These are phyloP conservation scores for Mortierella antarctica DNA, from an alignment of 192 early-diverging fungal genomes.

Conservation along the genomic window DNA sequence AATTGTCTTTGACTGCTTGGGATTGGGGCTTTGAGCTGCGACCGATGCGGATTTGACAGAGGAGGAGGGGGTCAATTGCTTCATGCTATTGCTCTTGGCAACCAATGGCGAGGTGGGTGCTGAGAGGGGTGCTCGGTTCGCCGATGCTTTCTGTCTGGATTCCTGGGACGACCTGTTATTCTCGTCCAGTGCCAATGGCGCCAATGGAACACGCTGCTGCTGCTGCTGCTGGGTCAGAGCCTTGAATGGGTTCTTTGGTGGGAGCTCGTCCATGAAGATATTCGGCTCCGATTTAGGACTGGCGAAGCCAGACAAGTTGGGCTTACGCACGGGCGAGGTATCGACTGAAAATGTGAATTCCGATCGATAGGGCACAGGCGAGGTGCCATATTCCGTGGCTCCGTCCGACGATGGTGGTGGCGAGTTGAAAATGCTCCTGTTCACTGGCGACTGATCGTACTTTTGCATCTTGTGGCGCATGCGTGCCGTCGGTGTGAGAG, in stretches of 20 bases:
- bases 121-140: background rate
- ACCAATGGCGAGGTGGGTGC: too few species aligned
- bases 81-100: background rate
- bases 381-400: conserved; percentile 23
- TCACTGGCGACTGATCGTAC: conserved; percentile 21
- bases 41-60: too few species aligned
- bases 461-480: conserved; percentile 45
- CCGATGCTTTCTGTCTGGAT: background rate
- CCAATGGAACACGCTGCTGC: conserved; percentile 28
- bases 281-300: conserved; percentile 23
- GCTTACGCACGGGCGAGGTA: background rate
- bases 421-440: conserved; percentile 12
- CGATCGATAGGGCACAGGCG: conserved; percentile 17
- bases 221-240: background rate
- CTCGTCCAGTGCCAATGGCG: conserved; percentile 11
- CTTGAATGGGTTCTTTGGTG: conserved; percentile 8
- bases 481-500: conserved; percentile 32
- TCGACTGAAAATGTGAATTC: conserved; percentile 15
- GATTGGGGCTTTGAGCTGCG: too few species aligned
- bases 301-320: conserved; percentile 7
- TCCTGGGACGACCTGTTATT: background rate
- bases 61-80: background rate
- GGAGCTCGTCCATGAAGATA: conserved; percentile 5
- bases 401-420: conserved; percentile 37
- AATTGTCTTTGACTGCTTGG: too few species aligned